Conservation (phyloP, 345 rosid species). For the Lepidium sativum region DNA sequence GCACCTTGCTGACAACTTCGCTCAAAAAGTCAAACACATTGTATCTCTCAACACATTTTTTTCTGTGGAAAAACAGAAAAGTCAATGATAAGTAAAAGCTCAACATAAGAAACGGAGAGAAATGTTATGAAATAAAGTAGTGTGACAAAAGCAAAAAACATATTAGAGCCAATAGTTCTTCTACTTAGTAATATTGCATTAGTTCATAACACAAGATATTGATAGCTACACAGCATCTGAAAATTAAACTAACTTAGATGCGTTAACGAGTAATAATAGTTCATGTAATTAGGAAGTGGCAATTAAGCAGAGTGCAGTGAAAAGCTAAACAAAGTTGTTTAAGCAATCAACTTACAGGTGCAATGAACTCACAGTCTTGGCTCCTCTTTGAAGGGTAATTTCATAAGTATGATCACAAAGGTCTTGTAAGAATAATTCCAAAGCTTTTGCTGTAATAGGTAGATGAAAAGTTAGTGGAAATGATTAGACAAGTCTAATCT, state of each 20-base stretch:
- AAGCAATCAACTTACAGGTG: conserved; percentile 58
- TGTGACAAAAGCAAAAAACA: background rate
- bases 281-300: background rate
- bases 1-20: conserved; percentile 85
- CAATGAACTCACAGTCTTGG: conserved; percentile 83
- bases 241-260: background rate
- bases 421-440: conserved; percentile 97
- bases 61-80: conserved; percentile 36
- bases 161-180: background rate
- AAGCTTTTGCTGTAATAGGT: conserved; percentile 68
- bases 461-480: background rate
- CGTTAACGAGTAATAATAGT: background rate
- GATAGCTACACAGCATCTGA: background rate
- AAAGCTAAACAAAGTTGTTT: background rate
- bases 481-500: background rate
- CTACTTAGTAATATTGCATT: background rate
- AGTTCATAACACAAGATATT: background rate
- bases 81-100: background rate
- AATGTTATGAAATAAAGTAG: background rate
- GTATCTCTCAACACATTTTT: conserved; percentile 88
- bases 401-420: conserved; percentile 92
- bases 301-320: background rate
- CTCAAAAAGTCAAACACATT: conserved; percentile 92
- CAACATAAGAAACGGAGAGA: background rate
- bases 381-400: conserved; percentile 90